Percentiles rank a stretch among this genome's conserved stretches.
These are phyloP conservation scores for Cryptococcus amylolentus DNA, from an alignment of 1,284 basidiomycete species.

Conservation along the genomic window DNA sequence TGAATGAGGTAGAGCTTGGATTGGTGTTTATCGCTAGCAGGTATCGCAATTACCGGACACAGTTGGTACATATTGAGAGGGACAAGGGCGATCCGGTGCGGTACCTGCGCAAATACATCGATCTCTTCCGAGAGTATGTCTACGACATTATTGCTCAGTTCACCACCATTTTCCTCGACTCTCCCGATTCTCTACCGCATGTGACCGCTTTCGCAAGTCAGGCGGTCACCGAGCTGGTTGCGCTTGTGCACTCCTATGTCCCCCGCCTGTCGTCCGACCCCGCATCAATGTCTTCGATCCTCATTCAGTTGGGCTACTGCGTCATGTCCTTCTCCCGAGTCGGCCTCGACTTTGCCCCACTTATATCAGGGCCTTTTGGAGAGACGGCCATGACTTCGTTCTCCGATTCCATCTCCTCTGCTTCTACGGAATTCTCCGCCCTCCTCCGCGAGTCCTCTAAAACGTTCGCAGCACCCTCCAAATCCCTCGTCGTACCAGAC, in stretches of 20 bases:
- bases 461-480: conserved; percentile 19
- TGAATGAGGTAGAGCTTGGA: conserved; percentile 63
- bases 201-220: conserved; percentile 58
- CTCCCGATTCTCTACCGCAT: conserved; percentile 8
- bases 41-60: conserved; percentile 55
- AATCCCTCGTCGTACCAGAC: conserved; percentile 41
- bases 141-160: conserved; percentile 89
- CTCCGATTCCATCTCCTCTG: conserved; percentile 50
- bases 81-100: conserved; percentile 64
- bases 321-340: conserved; percentile 85
- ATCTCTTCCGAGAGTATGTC: conserved; percentile 85
- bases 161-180: conserved; percentile 69
- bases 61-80: conserved; percentile 47
- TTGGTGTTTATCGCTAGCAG: conserved; percentile 66
- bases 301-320: conserved; percentile 89
- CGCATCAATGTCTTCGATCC: conserved; percentile 70
- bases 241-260: conserved; percentile 49
- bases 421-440: conserved; percentile 32
- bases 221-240: conserved; percentile 58
- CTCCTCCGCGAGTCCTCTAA: conserved; percentile 30
- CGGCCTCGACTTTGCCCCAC: conserved; percentile 74
- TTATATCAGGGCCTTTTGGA: conserved; percentile 65
- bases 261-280: conserved; percentile 57
- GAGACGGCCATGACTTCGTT: conserved; percentile 57
- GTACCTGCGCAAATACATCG: conserved; percentile 81